Conservation (phyloP, 768 basidiomycete species). For the Mycena chlorophos region DNA sequence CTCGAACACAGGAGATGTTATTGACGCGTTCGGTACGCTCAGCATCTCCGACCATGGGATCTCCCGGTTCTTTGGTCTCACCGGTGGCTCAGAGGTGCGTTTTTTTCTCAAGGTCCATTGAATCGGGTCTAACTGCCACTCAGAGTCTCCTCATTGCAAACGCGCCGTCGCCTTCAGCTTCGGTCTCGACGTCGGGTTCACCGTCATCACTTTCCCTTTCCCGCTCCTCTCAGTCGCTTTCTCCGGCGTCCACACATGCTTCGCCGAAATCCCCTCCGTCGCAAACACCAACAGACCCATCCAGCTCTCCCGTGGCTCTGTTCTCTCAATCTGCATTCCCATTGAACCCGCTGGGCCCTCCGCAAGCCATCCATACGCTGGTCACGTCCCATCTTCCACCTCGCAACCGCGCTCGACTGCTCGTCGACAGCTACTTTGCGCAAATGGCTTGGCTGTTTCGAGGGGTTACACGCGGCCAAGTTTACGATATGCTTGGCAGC, state of each 20-base stretch:
- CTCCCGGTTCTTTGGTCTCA: constrained; percentile 65
- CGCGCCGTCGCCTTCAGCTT: constrained; percentile 8
- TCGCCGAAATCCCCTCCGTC: constrained; percentile 26
- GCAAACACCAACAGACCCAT: constrained; percentile 23
- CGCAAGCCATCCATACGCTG: constrained; percentile 46
- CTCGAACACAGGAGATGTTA: constrained; percentile 38
- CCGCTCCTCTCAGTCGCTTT: constrained; percentile 21
- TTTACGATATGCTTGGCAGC: constrained; percentile 41
- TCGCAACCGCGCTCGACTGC: constrained; percentile 46
- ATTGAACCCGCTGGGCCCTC: constrained; percentile 58
- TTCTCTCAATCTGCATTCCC: constrained; percentile 65
- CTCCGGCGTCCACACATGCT: constrained; percentile 20
- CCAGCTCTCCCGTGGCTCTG: constrained; percentile 21
- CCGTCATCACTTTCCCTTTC: constrained; percentile 22
- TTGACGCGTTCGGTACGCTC: constrained; percentile 61
- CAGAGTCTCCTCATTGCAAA: constrained; percentile 29
- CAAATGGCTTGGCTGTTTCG: constrained; percentile 56
- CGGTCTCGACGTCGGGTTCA: constrained; percentile 4
- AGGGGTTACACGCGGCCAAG: constrained; percentile 46
- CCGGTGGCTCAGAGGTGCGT: constrained; percentile 67
- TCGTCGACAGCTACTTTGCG: constrained; percentile 47
- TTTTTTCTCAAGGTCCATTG: background rate
- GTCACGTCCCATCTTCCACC: constrained; percentile 57
- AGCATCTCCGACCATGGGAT: constrained; percentile 61
- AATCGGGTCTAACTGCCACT: background rate